Conservation (phyloP, 2,329 filamentous ascomycete genomes). For the Fusarium sp. region DNA sequence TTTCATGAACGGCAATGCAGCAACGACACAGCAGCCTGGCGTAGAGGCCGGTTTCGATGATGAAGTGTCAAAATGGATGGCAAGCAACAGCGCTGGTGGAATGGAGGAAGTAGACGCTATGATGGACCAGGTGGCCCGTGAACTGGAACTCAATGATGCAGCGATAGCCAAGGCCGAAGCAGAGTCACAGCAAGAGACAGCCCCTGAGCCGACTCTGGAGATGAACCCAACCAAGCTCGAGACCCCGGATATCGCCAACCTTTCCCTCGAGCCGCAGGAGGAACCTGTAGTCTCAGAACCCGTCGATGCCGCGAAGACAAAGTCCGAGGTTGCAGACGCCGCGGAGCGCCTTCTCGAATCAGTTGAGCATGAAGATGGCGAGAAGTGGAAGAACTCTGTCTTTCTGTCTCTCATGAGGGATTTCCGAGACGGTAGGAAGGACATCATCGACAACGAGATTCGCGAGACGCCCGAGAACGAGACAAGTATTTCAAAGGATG, state of each 20-base stretch:
- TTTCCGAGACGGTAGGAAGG: slow-evolving; percentile 61
- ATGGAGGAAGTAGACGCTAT: slow-evolving; percentile 60
- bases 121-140: slow-evolving; percentile 61
- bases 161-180: slow-evolving; percentile 45
- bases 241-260: slow-evolving; percentile 52
- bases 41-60: slow-evolving; percentile 57
- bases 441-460: slow-evolving; percentile 61
- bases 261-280: slow-evolving; percentile 47
- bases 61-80: slow-evolving; percentile 61
- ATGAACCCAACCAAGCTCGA: slow-evolving; percentile 44
- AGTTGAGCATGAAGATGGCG: slow-evolving; percentile 61
- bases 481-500: slow-evolving; percentile 6
- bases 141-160: slow-evolving; percentile 57
- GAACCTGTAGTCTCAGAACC: slow-evolving; percentile 36
- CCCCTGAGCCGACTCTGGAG: slow-evolving; percentile 16
- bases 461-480: slow-evolving; percentile 49
- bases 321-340: slow-evolving; percentile 59
- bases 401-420: slow-evolving; percentile 63
- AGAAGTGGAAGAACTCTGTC: slow-evolving; percentile 64
- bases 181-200: slow-evolving; percentile 18
- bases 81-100: slow-evolving; percentile 51
- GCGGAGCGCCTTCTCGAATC: slow-evolving; percentile 60
- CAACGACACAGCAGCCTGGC: slow-evolving; percentile 42
- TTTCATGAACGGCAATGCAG: slow-evolving; percentile 44
- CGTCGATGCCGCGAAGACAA: slow-evolving; percentile 41